Evolutionary conservation across 2,329 filamentous ascomycete species (phyloP).

Genomic region (Plenodomus biglobosus): DNA sequence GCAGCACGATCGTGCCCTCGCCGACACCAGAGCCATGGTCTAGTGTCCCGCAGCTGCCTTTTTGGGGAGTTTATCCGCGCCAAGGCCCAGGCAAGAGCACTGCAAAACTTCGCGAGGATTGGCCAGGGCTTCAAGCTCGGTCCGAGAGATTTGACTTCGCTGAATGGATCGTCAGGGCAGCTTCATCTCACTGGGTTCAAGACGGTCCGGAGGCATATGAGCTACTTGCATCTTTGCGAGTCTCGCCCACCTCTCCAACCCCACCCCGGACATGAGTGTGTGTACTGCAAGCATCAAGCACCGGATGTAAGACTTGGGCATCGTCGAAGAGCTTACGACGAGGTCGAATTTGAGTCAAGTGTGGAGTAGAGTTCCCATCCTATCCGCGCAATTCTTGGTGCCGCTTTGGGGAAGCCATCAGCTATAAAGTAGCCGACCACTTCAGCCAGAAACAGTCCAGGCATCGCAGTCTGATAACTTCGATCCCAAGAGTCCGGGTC

Average conservation of each 20-base stretch:
- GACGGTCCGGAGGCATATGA: conserved; percentile 1
- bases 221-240: background rate
- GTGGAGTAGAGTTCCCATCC: background rate
- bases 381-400: background rate
- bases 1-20: background rate
- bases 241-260: background rate
- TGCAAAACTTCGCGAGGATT: background rate
- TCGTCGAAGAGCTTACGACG: background rate
- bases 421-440: background rate
- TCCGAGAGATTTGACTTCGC: background rate
- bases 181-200: background rate
- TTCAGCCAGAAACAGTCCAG: background rate
- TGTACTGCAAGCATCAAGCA: background rate
- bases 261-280: background rate
- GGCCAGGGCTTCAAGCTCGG: background rate
- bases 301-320: background rate
- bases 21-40: background rate
- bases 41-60: background rate
- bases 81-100: background rate
- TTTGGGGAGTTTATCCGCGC: background rate
- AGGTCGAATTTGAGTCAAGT: background rate
- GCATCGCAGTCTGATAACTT: conserved; percentile 4
- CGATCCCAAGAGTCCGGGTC: conserved; percentile 1
- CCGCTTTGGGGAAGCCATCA: background rate
- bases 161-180: background rate